Evolutionary conservation across 495 filamentous ascomycete genomes (phyloP), one percentile per base, ranked within the genome.

Genomic region (Oidiodendron maius): DNA sequence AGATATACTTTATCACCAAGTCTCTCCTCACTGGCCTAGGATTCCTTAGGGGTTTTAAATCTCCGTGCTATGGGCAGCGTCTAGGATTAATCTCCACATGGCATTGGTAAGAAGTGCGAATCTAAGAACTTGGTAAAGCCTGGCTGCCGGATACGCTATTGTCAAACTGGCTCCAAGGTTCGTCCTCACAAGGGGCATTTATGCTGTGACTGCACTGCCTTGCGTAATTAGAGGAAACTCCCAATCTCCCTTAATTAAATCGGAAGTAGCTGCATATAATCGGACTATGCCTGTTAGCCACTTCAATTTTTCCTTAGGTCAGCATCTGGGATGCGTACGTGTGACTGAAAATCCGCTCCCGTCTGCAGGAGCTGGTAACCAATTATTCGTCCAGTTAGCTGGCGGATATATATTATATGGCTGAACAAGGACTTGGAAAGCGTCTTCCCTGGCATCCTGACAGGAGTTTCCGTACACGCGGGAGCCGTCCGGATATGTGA

Each of bases 371-470:
- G 22, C 22, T 10, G 42, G 42, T 9, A 45, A 13, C 42, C 42
- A 45, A 32, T 39, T 39, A 39, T 17, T 39, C 6, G 36, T 39
- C 36, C 36, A 39, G 16, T 39, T 39, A 10, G 15, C 15, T 5
- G 46, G 46, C 3, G 36, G 46, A 15, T 3, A 9, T 4, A 37
- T 13, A 22, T 28, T 48, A 5, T 22, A 34, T 13, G 46, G 8
- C 36, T 48, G 46, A 3, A 48, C 34, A 4, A 48, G 36, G n/a
- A 48, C 23, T 23, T 48, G 34, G 21, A 48, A 48, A 3, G 6
- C 17, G 3, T 17, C 34, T 13, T 48, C 46, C 10, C 3, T 30
- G 11, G 9, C 32, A 16, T 45, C 15, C 4, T 4, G 11, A 5
- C 22, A 28, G 10, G 26, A 13, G 3, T 16, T 30, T 3, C 36